Conservation (phyloP, 2,329 filamentous ascomycete species). For the Ciborinia camelliae region DNA sequence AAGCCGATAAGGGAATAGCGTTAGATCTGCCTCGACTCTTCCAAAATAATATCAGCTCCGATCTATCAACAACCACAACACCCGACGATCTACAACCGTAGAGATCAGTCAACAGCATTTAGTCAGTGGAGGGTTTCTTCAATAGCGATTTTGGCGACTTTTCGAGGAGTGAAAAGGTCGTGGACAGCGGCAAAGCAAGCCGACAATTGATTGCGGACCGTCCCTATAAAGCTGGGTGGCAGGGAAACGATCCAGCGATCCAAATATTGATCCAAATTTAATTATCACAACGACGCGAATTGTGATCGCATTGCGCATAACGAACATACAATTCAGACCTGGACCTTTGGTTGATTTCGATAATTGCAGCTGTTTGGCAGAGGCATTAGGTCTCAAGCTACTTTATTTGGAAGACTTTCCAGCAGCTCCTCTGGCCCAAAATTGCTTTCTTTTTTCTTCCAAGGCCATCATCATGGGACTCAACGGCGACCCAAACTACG, state of each 20-base stretch:
- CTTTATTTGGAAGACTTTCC: slow-evolving; percentile 1
- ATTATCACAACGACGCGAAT: slow-evolving; percentile 12
- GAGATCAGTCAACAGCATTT: slow-evolving; percentile 6
- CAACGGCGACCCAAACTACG: slow-evolving; percentile 28
- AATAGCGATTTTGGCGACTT: neutral
- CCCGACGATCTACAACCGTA: slow-evolving; percentile 11
- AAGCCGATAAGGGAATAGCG: slow-evolving; percentile 21
- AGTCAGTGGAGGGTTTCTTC: neutral
- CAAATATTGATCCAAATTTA: slow-evolving; percentile 11
- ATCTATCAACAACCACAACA: slow-evolving; percentile 9
- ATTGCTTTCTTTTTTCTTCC: slow-evolving; percentile 5
- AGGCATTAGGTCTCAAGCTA: neutral
- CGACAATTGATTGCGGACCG: slow-evolving; percentile 16
- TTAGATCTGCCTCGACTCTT: slow-evolving; percentile 16
- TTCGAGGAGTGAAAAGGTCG: neutral
- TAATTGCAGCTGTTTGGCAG: slow-evolving; percentile 7
- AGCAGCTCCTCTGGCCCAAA: slow-evolving; percentile 2
- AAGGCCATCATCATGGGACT: slow-evolving; percentile 30
- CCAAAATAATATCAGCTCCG: slow-evolving; percentile 16
- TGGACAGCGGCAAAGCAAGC: slow-evolving; percentile 8
- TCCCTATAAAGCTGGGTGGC: slow-evolving; percentile 14
- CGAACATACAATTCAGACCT: neutral
- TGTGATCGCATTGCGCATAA: slow-evolving; percentile 18
- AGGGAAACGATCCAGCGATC: slow-evolving; percentile 14
- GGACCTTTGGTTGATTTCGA: neutral